Conservation (phyloP, 2,329 filamentous ascomycete species). For the Hortaea werneckii region DNA sequence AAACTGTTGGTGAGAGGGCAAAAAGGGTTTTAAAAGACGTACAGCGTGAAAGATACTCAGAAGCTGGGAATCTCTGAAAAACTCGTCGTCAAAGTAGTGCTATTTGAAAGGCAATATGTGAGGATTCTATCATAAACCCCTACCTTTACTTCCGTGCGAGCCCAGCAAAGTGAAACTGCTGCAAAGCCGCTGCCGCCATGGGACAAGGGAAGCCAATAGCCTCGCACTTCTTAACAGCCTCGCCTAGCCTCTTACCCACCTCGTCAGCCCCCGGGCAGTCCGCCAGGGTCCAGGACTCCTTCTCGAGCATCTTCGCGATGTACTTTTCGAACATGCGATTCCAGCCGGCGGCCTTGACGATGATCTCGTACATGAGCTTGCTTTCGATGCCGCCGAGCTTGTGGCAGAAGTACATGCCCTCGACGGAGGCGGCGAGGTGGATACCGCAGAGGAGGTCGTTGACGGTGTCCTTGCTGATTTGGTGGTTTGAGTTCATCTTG, state of each 20-base stretch:
- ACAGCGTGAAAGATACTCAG: too few species aligned
- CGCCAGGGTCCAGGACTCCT: conserved; percentile 24
- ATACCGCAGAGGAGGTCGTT: conserved; percentile 35
- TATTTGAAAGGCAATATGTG: too few species aligned
- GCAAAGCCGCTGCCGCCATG: conserved; percentile 26
- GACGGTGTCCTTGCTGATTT: conserved; percentile 27
- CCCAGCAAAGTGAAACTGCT: conserved; percentile 25
- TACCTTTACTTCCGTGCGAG: conserved; percentile 1
- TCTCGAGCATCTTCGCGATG: conserved; percentile 26
- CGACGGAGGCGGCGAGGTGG: conserved; percentile 40
- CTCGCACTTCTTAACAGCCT: conserved; percentile 32
- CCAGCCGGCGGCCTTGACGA: conserved; percentile 38
- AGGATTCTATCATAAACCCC: too few species aligned
- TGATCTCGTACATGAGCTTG: conserved; percentile 36
- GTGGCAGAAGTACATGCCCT: conserved; percentile 39
- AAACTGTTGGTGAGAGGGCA: too few species aligned
- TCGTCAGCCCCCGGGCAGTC: conserved; percentile 29
- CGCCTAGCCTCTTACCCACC: conserved; percentile 29
- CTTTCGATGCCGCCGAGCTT: conserved; percentile 34
- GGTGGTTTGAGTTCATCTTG: conserved; percentile 26
- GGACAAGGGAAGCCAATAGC: conserved; percentile 24
- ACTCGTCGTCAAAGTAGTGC: too few species aligned
- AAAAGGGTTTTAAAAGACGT: too few species aligned
- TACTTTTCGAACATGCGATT: conserved; percentile 34
- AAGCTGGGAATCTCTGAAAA: too few species aligned